phyloP scores from a whole-genome alignment of 805 yeast genomes.

The Saccharomycopsis javanensis region DNA sequence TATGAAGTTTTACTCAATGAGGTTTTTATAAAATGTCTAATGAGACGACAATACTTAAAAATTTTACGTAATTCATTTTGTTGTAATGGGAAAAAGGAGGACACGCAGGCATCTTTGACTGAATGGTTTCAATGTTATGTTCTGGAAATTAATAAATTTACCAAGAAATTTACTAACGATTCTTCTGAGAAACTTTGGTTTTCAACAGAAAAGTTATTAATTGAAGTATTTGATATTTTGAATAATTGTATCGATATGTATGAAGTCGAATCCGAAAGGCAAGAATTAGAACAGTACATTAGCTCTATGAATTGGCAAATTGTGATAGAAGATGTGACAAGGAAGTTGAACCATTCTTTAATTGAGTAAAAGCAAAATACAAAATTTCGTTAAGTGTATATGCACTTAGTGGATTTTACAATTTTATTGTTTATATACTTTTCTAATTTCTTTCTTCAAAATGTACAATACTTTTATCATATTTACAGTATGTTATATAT shows the following conservation, averaged over 20 bases:
- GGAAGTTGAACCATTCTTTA: not conserved
- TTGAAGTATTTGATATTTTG: not conserved
- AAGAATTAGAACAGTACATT: not conserved
- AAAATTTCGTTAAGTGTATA: not conserved
- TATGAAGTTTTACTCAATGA: constrained; percentile 6
- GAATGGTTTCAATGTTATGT: constrained; percentile 7
- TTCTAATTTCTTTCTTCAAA: not conserved
- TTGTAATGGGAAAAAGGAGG: not conserved
- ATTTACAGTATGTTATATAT: not conserved
- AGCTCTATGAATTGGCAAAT: not conserved
- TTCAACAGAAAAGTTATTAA: not conserved
- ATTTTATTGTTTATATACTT: not conserved
- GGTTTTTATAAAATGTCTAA: not conserved
- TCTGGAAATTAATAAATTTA: not conserved
- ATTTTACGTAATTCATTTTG: not conserved
- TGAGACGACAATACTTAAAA: not conserved
- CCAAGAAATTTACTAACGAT: not conserved
- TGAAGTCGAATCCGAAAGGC: not conserved
- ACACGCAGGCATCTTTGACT: not conserved
- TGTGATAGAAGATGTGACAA: not conserved
- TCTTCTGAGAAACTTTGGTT: not conserved
- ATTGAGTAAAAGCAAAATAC: not conserved
- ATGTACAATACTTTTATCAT: not conserved
- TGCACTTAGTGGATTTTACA: not conserved
- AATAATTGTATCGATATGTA: not conserved